Evolutionary conservation across 441 rosid species (phyloP).

Genomic region (Erysimum pusillum): DNA sequence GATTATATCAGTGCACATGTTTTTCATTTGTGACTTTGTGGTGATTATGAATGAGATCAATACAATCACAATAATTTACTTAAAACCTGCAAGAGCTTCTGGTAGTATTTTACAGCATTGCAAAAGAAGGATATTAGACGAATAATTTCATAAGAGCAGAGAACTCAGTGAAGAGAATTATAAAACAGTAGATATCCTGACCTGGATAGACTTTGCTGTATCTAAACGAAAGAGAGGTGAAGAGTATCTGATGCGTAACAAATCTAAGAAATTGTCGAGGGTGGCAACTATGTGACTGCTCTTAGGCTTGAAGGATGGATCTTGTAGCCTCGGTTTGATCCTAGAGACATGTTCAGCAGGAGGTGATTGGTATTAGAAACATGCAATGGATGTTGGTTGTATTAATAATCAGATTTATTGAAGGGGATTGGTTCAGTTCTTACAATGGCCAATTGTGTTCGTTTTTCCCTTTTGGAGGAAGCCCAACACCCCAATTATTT

Average conservation of each 20-base stretch:
- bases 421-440: constrained; percentile 44
- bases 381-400: constrained; percentile 9
- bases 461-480: constrained; percentile 91
- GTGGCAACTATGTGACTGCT: constrained; percentile 79
- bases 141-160: constrained; percentile 1
- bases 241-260: constrained; percentile 85
- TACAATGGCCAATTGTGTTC: constrained; percentile 88
- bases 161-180: neutral
- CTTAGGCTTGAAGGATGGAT: constrained; percentile 91
- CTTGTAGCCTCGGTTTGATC: constrained; percentile 83
- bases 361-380: constrained; percentile 17
- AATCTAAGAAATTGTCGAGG: constrained; percentile 69
- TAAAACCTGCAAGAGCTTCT: constrained; percentile 7
- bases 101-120: neutral
- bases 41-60: constrained; percentile 25
- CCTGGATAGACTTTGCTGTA: constrained; percentile 89
- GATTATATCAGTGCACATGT: constrained; percentile 7
- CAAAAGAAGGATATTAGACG: neutral
- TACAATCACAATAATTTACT: constrained; percentile 14
- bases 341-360: constrained; percentile 49
- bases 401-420: constrained; percentile 1
- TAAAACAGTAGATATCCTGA: constrained; percentile 42
- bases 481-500: constrained; percentile 96
- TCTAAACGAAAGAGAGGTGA: constrained; percentile 88
- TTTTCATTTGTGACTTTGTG: constrained; percentile 16